Evolutionary conservation across 2,329 filamentous ascomycete genomes (phyloP).

Genomic region (Arachnomyces sp.): DNA sequence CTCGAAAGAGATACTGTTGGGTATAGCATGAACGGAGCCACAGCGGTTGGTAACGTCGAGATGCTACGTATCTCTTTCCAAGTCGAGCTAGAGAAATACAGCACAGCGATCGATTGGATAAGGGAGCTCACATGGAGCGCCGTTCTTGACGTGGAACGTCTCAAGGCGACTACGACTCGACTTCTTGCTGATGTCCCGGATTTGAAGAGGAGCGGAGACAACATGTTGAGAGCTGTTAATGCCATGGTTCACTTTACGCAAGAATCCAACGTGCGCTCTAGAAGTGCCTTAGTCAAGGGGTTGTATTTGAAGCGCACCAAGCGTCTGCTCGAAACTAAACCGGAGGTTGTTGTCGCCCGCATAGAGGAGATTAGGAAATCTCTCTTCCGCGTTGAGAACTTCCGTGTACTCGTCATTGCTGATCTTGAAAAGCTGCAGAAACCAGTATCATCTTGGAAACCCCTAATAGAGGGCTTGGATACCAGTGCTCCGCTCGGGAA

Average conservation of each 20-base stretch:
- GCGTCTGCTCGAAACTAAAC: slow-evolving; percentile 68
- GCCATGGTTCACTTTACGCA: slow-evolving; percentile 72
- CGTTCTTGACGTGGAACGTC: slow-evolving; percentile 67
- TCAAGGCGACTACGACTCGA: slow-evolving; percentile 61
- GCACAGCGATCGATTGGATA: slow-evolving; percentile 72
- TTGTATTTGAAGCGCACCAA: slow-evolving; percentile 80
- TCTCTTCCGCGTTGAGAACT: slow-evolving; percentile 76
- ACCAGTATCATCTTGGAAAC: slow-evolving; percentile 72
- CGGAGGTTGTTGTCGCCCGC: slow-evolving; percentile 64
- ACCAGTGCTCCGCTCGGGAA: slow-evolving; percentile 52
- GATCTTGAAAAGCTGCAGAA: slow-evolving; percentile 65
- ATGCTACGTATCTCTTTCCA: slow-evolving; percentile 74
- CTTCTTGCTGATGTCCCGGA: slow-evolving; percentile 87
- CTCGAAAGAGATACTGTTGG: slow-evolving; percentile 85
- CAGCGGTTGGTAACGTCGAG: slow-evolving; percentile 66
- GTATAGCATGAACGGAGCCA: slow-evolving; percentile 64
- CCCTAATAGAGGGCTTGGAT: slow-evolving; percentile 48
- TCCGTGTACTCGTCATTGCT: slow-evolving; percentile 75
- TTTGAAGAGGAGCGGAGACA: slow-evolving; percentile 70
- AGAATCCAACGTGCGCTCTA: slow-evolving; percentile 67
- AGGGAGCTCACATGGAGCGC: slow-evolving; percentile 79
- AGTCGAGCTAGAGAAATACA: slow-evolving; percentile 81
- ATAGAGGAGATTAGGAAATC: slow-evolving; percentile 67
- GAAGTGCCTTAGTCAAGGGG: slow-evolving; percentile 74
- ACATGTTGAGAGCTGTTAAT: slow-evolving; percentile 55